Base-by-base conservation (phyloP, 2,329 filamentous ascomycete species). In the Neonectria neomacrospora region DNA sequence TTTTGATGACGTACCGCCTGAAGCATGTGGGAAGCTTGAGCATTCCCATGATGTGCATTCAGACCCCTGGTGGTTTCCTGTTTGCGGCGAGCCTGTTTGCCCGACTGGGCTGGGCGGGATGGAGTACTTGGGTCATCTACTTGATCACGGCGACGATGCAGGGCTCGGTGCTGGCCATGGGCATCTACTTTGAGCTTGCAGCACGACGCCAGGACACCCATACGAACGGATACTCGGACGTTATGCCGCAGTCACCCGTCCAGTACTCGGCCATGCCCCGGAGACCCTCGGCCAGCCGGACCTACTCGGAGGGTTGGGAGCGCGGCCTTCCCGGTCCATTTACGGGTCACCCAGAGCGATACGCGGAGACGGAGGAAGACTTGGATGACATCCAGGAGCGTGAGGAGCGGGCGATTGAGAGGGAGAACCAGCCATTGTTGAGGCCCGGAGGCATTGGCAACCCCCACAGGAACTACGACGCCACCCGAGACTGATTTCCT, bases 1-100 rank as follows among this genome's bases (percentile, higher is more conserved):
- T 99, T 67, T 94, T 90, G 81, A 97, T 92, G 55, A 99, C 96
- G 0, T 96, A 92, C 80, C 86, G 84, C 55, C 82, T 97, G 61
- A 91, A 95, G 75, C 90, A 94, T 72, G 91, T 97, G 2, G 94
- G 94, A 58, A 97, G 94, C 76, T 81, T 99, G 71, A 97, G 93
- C 74, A 96, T 99, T 60, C 91, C 93, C 5, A 98, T 97, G 91
- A 98, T 99, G 94, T 91, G 92, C 76, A 97, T 99, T 34, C 96
- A 99, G 78, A 97, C 95, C 0, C 96, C 96, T 0, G 96, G 96
- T 0, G 94, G 93, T 63, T 90, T 97, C 70, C 81, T 99, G 7
- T 98, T 97, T 80, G 94, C 95, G 0, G 90, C 86, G 12, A 97
- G 94, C 76, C 81, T 99, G 45, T 93, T 90, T 54, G 88, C 87